phyloP scores from a whole-genome alignment of 805 yeast species.

The Nakazawaea pomicola region DNA sequence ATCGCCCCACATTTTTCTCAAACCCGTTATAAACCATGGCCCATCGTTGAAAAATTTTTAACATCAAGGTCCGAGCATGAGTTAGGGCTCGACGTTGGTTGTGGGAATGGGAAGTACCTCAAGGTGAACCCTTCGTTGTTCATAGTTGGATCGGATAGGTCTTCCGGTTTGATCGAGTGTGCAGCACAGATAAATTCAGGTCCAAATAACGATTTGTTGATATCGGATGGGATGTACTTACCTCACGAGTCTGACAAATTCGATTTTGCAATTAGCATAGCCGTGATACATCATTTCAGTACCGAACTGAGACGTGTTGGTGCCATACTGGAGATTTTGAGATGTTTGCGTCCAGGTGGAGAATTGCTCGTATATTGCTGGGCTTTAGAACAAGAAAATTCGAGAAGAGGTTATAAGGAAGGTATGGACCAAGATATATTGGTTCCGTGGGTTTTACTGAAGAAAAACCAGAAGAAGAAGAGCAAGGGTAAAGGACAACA shows the following conservation, averaged over 20 bases:
- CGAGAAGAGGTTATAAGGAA: slow-evolving; percentile 86
- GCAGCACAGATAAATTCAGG: slow-evolving; percentile 40
- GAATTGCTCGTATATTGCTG: slow-evolving; percentile 83
- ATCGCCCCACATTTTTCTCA: slow-evolving; percentile 92
- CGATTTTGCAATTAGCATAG: slow-evolving; percentile 89
- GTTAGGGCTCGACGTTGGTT: slow-evolving; percentile 89
- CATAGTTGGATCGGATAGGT: slow-evolving; percentile 72
- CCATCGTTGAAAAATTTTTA: slow-evolving; percentile 77
- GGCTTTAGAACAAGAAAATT: slow-evolving; percentile 90
- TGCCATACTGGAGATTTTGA: slow-evolving; percentile 67
- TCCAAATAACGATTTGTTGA: slow-evolving; percentile 47
- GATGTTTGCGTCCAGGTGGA: slow-evolving; percentile 56
- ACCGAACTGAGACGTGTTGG: slow-evolving; percentile 71
- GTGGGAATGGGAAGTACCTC: slow-evolving; percentile 94
- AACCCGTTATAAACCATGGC: slow-evolving; percentile 97
- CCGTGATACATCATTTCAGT: slow-evolving; percentile 95
- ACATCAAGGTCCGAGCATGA: slow-evolving; percentile 42
- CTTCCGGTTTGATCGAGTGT: slow-evolving; percentile 63
- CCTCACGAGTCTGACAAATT: slow-evolving; percentile 48
- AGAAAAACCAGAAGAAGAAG: no score
- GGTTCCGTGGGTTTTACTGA: slow-evolving; percentile 90
- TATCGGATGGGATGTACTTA: slow-evolving; percentile 74
- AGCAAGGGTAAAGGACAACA: slow-evolving; percentile 30
- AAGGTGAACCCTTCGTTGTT: slow-evolving; percentile 62
- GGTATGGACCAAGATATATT: slow-evolving; percentile 91